These are phyloP conservation scores for Tillandsia fasciculata DNA, from an alignment of 176 grass and related monocot genomes.

Conservation along the genomic window DNA sequence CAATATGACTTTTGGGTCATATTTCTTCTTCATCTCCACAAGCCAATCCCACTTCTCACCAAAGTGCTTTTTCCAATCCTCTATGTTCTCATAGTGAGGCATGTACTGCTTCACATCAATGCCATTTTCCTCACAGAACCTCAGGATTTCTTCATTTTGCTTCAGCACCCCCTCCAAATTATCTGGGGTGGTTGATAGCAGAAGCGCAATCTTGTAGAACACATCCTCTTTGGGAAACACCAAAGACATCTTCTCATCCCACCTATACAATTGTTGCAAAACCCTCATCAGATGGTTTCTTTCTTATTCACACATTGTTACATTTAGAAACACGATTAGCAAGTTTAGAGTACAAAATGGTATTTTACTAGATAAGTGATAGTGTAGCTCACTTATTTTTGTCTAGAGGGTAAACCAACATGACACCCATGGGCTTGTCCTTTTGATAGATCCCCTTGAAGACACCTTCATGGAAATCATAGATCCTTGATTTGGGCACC, in stretches of 20 bases:
- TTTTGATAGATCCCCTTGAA: conserved; percentile 31
- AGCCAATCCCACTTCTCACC: conserved; percentile 30
- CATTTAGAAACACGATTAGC: too few species aligned
- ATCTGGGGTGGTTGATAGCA: conserved; percentile 17
- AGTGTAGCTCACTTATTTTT: conserved; percentile 7
- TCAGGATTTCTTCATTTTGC: conserved; percentile 24
- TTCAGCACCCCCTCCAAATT: conserved; percentile 18
- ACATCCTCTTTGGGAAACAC: conserved; percentile 18
- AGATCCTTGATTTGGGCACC: conserved; percentile 32
- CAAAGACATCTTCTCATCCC: conserved; percentile 35
- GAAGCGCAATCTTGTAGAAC: conserved; percentile 40
- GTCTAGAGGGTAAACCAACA: conserved; percentile 58
- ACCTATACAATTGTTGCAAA: conserved; percentile 2
- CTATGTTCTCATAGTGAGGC: conserved; percentile 17
- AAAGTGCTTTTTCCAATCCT: conserved; percentile 32
- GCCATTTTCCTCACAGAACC: conserved; percentile 8
- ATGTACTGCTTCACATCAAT: conserved; percentile 40
- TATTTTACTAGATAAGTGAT: not conserved
- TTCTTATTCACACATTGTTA: too few species aligned
- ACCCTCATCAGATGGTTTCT: too few species aligned
- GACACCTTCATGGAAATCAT: conserved; percentile 24
- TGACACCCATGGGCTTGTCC: conserved; percentile 22
- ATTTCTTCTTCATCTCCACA: conserved; percentile 30
- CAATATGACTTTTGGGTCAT: conserved; percentile 30
- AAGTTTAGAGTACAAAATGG: not conserved